These are phyloP conservation scores for Dactylorhiza incarnata DNA, from an alignment of 106 monocot species.

Conservation along the genomic window DNA sequence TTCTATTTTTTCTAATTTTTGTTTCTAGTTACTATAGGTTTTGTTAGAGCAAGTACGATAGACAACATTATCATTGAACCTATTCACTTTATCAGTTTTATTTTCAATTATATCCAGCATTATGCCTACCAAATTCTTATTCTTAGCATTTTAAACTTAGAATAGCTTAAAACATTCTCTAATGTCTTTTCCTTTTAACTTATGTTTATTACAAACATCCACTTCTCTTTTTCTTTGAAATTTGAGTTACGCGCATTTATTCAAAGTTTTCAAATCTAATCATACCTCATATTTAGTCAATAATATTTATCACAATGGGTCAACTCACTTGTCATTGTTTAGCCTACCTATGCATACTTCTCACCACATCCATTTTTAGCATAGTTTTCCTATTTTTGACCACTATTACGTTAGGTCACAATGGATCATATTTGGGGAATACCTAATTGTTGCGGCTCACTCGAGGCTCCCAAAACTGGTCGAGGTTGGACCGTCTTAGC, in stretches of 20 bases:
- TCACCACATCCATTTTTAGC: no score
- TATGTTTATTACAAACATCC: neutral
- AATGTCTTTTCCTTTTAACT: neutral
- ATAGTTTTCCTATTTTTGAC: neutral
- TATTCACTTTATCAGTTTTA: no score
- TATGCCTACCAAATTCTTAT: neutral
- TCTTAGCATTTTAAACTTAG: neutral
- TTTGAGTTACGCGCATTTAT: neutral
- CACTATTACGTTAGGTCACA: neutral
- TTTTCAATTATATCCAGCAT: neutral
- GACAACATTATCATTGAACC: no score
- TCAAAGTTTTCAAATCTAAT: neutral
- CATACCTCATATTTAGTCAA: no score
- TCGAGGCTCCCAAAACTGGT: no score
- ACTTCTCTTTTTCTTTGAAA: neutral
- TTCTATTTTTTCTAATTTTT: no score
- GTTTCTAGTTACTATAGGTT: no score
- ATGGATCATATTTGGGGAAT: neutral
- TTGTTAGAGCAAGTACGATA: no score
- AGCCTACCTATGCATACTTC: no score
- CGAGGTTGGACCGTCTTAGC: no score
- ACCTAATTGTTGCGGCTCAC: no score
- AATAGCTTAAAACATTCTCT: neutral
- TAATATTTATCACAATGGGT: neutral
- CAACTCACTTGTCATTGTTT: no score